Evolutionary conservation across 768 basidiomycete genomes (phyloP), one percentile per base, ranked within the genome.

Genomic region (Pisolithus marmoratus): DNA sequence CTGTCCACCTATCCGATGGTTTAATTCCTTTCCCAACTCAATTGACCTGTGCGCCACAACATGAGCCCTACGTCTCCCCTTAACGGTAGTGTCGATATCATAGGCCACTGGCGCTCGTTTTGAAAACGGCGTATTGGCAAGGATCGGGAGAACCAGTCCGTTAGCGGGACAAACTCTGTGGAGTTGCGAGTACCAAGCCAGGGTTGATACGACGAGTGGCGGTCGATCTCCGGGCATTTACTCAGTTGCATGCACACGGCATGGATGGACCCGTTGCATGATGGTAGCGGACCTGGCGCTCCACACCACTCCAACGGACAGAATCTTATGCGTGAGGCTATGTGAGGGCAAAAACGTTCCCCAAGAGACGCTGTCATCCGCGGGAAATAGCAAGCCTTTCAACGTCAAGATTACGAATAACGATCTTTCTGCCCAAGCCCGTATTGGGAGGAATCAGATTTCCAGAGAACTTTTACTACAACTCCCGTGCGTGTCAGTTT

Each of bases 321-420:
- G 31, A 36, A 31, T n/a, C 22, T 26, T 44, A 46, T 14, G 45
- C 26, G 45, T 46, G 27, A 46, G 17, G 29, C 19, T 36, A 31
- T 17, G 46, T 36, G 29, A 47, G 31, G 46, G 46, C 27, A 27
- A 46, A 20, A 47, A 47, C 46, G 46, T 47, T 47, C 31, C 34
- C 22, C 20, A 36, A 22, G n/a, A 31, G 46, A 9, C 27, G n/a
- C 22, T 36, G 29, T 34, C 20, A 45, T 31, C 8, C 29, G 44
- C 46, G 46, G 46, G 34, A 47, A 47, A 47, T 47, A 22, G 17
- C 46, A 22, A 34, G 23, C 46, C 34, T 34, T 47, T 36, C 19
- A 22, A 31, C n/a, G 31, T 31, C 31, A 47, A 24, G 43, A 44
- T 14, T 17, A 7, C 17, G 43, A 26, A 22, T 34, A 14, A 31